Conservation (phyloP, 495 filamentous ascomycete species). For the Trichoderma gamsii region DNA sequence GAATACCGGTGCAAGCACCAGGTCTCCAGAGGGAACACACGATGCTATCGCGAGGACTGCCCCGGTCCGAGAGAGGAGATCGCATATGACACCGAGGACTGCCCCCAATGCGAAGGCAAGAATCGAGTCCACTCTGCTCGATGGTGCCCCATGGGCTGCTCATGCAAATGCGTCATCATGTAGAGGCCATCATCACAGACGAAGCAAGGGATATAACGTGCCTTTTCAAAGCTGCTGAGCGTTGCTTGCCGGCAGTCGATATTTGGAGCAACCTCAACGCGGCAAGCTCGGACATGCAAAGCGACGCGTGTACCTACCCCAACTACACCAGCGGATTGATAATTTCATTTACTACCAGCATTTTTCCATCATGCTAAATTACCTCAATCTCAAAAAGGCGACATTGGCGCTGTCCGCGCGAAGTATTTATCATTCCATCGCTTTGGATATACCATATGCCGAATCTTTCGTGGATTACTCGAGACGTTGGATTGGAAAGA, state of each 20-base stretch:
- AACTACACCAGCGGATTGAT: too few relatives aligned
- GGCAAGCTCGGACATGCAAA: not conserved
- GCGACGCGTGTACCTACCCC: too few relatives aligned
- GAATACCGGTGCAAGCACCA: slow-evolving; percentile 12
- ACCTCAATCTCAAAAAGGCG: not conserved
- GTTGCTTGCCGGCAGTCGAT: not conserved
- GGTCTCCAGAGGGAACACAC: not conserved
- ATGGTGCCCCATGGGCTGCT: slow-evolving; percentile 14
- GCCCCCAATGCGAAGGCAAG: slow-evolving; percentile 7
- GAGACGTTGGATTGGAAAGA: not conserved
- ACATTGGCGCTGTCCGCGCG: not conserved
- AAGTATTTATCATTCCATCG: not conserved
- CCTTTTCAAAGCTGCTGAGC: not conserved
- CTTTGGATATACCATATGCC: not conserved
- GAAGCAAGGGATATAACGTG: not conserved
- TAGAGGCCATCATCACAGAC: not conserved
- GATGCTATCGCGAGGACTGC: slow-evolving; percentile 13
- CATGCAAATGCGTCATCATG: slow-evolving; percentile 16
- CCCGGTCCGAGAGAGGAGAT: not conserved
- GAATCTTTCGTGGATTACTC: not conserved
- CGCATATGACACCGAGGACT: not conserved
- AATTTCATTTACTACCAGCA: too few relatives aligned
- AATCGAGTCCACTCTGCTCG: slow-evolving; percentile 4
- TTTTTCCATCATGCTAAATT: too few relatives aligned
- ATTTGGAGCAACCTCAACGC: not conserved